Evolutionary conservation across 2,329 filamentous ascomycete genomes (phyloP).

Genomic region (Tolypocladium cylindrosporum): DNA sequence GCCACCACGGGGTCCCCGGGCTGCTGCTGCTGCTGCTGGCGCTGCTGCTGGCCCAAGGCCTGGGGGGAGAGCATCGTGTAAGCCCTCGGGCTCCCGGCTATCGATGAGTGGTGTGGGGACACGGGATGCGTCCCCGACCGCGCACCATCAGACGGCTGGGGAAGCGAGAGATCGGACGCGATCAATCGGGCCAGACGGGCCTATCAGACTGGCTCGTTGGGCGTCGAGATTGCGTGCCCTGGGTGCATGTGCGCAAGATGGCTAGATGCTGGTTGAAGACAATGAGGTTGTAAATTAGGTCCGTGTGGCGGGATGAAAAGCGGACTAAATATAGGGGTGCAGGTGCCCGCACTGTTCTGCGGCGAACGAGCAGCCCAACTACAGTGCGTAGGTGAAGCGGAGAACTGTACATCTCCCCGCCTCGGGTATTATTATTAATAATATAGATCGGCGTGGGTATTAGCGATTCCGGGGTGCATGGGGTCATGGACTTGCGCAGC

Average conservation of each 20-base stretch:
- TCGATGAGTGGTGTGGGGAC: not conserved
- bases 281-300: conserved; percentile 3
- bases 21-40: not conserved
- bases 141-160: not conserved
- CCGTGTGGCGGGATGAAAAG: not conserved
- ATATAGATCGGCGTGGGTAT: not conserved
- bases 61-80: not conserved
- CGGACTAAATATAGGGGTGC: conserved; percentile 2
- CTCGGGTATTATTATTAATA: not conserved
- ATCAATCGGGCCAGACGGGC: not conserved
- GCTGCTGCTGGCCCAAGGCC: not conserved
- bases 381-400: not conserved
- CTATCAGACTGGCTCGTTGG: not conserved
- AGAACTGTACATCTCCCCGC: not conserved
- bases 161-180: not conserved
- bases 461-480: not conserved
- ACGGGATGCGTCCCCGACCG: not conserved
- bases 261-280: not conserved
- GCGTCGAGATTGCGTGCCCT: not conserved
- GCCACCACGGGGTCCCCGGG: not conserved
- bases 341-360: not conserved
- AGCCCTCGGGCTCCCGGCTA: not conserved
- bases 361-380: rapidly evolving
- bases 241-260: not conserved
- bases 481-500: not conserved